These are phyloP conservation scores for Aphanocladium album DNA, from an alignment of 2,329 filamentous ascomycete genomes.

Conservation along the genomic window DNA sequence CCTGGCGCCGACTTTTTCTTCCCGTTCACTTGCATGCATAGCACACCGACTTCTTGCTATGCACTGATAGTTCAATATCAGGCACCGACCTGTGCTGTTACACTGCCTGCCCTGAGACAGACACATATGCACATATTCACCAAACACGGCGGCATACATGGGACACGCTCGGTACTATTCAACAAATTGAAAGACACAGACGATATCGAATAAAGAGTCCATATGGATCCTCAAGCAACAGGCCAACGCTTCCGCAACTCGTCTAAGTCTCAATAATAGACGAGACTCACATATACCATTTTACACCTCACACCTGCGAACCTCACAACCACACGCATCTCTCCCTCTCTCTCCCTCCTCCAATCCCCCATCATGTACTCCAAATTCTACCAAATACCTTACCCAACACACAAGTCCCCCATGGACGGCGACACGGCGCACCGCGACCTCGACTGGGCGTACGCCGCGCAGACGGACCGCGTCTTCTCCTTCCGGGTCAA, in stretches of 20 bases:
- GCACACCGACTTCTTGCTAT: conserved; percentile 8
- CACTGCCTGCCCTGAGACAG: not conserved
- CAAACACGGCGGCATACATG: not conserved
- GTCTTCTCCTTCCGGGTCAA: conserved; percentile 16
- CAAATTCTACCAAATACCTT: conserved; percentile 16
- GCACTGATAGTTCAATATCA: not conserved
- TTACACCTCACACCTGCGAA: not conserved
- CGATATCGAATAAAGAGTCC: not conserved
- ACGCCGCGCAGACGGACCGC: conserved; percentile 18
- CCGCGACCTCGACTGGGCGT: conserved; percentile 20
- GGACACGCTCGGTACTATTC: not conserved
- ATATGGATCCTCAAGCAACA: conserved; percentile 10
- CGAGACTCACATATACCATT: not conserved
- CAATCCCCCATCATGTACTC: conserved; percentile 10
- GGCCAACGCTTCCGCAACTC: conserved; percentile 13
- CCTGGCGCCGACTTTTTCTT: not conserved
- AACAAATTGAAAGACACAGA: not conserved
- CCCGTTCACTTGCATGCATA: not conserved
- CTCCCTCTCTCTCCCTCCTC: too few relatives aligned
- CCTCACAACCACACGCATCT: too few relatives aligned
- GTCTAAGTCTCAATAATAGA: conserved; percentile 1
- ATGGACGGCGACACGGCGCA: conserved; percentile 20
- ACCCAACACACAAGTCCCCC: conserved; percentile 20
- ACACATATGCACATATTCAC: not conserved
- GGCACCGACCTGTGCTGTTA: not conserved